A percentile compares a stretch with the other conserved stretches of the same genome.
phyloP scores from a whole-genome alignment of 202 grass and related monocot species.

The Zoysia matrella region DNA sequence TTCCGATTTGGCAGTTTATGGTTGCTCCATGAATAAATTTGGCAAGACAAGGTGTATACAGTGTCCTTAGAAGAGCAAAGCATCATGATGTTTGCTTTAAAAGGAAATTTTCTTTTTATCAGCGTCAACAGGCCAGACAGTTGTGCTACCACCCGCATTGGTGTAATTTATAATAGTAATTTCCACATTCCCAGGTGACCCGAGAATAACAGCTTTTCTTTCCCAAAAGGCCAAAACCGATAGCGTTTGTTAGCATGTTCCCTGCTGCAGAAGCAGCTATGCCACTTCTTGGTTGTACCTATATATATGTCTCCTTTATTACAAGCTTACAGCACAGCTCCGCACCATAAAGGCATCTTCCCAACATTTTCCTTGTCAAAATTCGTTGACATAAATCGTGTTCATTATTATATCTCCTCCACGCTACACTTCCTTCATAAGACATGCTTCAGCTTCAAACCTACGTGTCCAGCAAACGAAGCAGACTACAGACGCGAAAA shows the following conservation, averaged over 20 bases:
- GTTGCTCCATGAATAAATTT: neutral
- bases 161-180: constrained; percentile 22
- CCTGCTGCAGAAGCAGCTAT: neutral
- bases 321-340: neutral
- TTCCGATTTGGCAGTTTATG: neutral
- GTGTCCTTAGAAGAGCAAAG: constrained; percentile 3
- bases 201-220: constrained; percentile 29
- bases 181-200: constrained; percentile 17
- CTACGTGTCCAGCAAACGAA: neutral
- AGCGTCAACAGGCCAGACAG: neutral
- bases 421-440: neutral
- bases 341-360: constrained; percentile 14
- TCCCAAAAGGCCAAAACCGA: neutral
- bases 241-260: neutral
- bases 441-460: neutral
- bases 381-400: neutral
- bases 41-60: neutral
- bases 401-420: too few relatives aligned
- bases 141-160: constrained; percentile 12
- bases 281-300: constrained; percentile 17
- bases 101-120: constrained; percentile 13
- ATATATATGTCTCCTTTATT: constrained; percentile 22
- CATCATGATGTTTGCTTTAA: neutral
- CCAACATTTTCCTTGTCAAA: neutral
- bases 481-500: neutral